Evolutionary conservation across 176 grass and related monocot genomes (phyloP).

Genomic region (Poa annua): DNA sequence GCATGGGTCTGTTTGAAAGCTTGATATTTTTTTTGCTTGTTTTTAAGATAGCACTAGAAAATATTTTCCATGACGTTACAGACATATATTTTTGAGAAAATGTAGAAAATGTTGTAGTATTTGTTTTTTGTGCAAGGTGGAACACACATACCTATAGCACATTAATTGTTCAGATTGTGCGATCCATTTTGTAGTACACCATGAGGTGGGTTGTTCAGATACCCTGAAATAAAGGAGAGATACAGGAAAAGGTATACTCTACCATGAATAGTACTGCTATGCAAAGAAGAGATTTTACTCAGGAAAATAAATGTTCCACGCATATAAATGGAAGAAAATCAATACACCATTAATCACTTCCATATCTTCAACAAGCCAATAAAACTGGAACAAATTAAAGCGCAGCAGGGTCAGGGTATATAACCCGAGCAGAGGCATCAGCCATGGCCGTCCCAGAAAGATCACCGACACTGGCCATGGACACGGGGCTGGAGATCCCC

Average conservation of each 20-base stretch:
- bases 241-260: not conserved
- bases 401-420: not conserved
- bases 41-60: too few species aligned
- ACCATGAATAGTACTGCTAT: too few species aligned
- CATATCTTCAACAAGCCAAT: not conserved
- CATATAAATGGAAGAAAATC: not conserved
- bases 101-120: too few species aligned
- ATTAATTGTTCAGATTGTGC: not conserved
- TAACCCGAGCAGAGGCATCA: not conserved
- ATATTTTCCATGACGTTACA: too few species aligned
- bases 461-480: not conserved
- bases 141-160: not conserved
- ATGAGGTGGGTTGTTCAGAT: not conserved
- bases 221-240: not conserved
- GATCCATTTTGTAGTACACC: too few species aligned
- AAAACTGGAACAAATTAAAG: not conserved
- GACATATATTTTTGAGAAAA: too few species aligned
- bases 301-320: too few species aligned
- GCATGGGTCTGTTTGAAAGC: too few species aligned
- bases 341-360: not conserved
- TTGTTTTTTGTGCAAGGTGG: not conserved
- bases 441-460: not conserved
- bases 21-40: too few species aligned
- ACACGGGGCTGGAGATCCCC: slow-evolving; percentile 34
- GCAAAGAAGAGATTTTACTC: too few species aligned